phyloP scores from a whole-genome alignment of 495 filamentous ascomycete species.

The Wilcoxina mikolae region DNA sequence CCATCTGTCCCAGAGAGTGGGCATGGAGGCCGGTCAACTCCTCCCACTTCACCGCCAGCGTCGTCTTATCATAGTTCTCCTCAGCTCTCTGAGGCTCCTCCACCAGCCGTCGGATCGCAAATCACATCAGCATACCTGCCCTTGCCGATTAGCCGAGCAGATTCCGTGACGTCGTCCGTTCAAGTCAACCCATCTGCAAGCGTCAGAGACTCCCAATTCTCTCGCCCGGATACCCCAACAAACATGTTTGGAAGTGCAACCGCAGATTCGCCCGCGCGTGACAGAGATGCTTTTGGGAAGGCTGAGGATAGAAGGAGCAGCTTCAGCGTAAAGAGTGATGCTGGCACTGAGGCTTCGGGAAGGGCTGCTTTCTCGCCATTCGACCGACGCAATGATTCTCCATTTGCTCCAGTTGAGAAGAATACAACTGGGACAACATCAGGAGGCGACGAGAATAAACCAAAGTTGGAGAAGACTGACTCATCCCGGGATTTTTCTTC shows the following conservation, averaged over 20 bases:
- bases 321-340: conserved; percentile 28
- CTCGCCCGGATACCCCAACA: conserved; percentile 45
- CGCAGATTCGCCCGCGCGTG: conserved; percentile 18
- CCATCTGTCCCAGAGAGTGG: conserved; percentile 35
- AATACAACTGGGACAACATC: conserved; percentile 26
- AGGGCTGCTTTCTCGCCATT: conserved; percentile 21
- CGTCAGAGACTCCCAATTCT: conserved; percentile 47
- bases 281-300: conserved; percentile 19
- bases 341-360: conserved; percentile 22
- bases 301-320: conserved; percentile 23
- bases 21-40: conserved; percentile 35
- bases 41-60: conserved; percentile 46
- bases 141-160: conserved; percentile 43
- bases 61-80: conserved; percentile 41
- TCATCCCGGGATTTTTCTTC: conserved; percentile 16
- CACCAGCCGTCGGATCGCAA: conserved; percentile 39
- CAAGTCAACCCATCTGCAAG: conserved; percentile 61
- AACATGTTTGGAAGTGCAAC: conserved; percentile 24
- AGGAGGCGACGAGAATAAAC: conserved; percentile 15
- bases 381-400: conserved; percentile 25
- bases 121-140: conserved; percentile 57
- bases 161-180: conserved; percentile 61
- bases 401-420: conserved; percentile 28
- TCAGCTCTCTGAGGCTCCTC: conserved; percentile 34
- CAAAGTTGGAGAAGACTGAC: conserved; percentile 21